phyloP scores from a whole-genome alignment of 768 basidiomycete genomes.

The Sporobolomyces roseus region DNA sequence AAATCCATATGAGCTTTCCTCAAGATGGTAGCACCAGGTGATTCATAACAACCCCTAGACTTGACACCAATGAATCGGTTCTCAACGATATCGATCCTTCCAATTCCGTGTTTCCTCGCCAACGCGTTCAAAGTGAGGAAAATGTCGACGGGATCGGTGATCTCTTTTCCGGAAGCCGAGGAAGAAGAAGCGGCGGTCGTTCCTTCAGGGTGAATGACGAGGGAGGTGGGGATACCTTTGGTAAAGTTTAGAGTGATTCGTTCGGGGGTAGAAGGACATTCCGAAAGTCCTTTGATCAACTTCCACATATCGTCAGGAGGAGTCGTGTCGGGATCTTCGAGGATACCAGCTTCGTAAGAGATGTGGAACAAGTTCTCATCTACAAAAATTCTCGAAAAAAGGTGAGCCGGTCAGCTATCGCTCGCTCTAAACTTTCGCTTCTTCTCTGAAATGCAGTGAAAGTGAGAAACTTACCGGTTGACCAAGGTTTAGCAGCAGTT shows the following conservation, averaged over 20 bases:
- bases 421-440: neutral
- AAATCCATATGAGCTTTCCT: conserved; percentile 92
- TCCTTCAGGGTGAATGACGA: conserved; percentile 54
- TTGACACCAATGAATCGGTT: conserved; percentile 99
- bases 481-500: conserved; percentile 96
- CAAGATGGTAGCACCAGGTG: conserved; percentile 91
- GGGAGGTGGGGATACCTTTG: conserved; percentile 78
- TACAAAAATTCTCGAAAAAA: conserved; percentile 22
- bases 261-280: conserved; percentile 74
- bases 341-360: conserved; percentile 98
- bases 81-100: conserved; percentile 97
- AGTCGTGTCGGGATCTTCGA: conserved; percentile 91
- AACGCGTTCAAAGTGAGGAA: conserved; percentile 87
- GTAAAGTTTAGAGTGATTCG: conserved; percentile 79
- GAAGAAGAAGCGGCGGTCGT: conserved; percentile 17
- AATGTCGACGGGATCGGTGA: conserved; percentile 91
- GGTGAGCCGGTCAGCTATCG: no score
- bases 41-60: conserved; percentile 98
- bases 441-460: neutral
- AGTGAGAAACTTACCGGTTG: conserved; percentile 57
- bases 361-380: conserved; percentile 99
- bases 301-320: conserved; percentile 99
- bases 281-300: conserved; percentile 75
- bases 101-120: conserved; percentile 90
- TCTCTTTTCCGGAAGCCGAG: conserved; percentile 53